Evolutionary conservation across 228 moss, liverwort and hornwort genomes (phyloP), one percentile per base, ranked within the genome.

Genomic region (Sphagnum fallax): DNA sequence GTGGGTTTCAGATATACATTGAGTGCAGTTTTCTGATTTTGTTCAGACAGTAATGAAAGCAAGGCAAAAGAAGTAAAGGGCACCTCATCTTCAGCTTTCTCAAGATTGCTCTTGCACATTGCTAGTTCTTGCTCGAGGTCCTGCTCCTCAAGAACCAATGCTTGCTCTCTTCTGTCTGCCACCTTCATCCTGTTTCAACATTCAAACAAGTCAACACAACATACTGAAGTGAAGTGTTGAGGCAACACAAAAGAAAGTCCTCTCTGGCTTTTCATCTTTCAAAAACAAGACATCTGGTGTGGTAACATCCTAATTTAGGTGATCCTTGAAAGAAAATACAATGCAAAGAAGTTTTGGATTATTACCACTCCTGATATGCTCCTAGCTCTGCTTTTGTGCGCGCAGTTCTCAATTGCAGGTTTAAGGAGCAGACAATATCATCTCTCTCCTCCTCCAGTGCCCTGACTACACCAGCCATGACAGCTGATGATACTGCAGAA

Each of bases 71-170:
- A 32, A 32, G 32, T 32, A 32, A 32, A 32, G 60, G 49, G 14
- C 77, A 93, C 93, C 91, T 95, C 90, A 65, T 75, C 84, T 77
- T 87, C 84, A 62, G 92, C 90, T 81, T 82, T 89, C 68, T 90
- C 85, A 61, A 90, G 85, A 72, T 86, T 89, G 50, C 75, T 79
- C 78, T 79, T 95, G 65, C 82, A 92, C 8, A 84, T 65, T 64
- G 80, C 80, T 51, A 87, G 78, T 77, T 89, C 95, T 71, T 84
- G 81, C 75, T 83, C 84, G 75, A 87, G 71, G 62, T 76, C 75
- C 64, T 87, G 81, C 57, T 85, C 77, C 76, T 95, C 95, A 71
- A 79, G 74, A 4, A 95, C 77, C 85, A 95, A 70, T 47, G 88
- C 77, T 79, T 85, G 88, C 75, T 88, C 83, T 62, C 90, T 84